A percentile compares a stretch with the other conserved stretches of the same genome.
Evolutionary conservation across 2,329 filamentous ascomycete species (phyloP).

Genomic region (Chrysosporium queenslandicum): DNA sequence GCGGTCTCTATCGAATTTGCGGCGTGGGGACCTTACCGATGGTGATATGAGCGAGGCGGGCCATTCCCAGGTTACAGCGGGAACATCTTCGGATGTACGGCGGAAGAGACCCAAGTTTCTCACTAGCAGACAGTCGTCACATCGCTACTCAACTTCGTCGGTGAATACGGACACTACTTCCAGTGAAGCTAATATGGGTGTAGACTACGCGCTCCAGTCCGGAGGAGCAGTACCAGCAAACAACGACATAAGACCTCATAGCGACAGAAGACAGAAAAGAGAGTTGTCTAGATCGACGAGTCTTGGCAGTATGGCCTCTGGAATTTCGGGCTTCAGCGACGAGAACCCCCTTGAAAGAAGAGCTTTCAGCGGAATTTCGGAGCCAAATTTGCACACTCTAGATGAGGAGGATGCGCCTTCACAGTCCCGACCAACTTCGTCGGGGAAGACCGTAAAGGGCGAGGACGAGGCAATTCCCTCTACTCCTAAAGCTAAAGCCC

Average conservation of each 20-base stretch:
- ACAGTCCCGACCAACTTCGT: slow-evolving; percentile 32
- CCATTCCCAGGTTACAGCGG: slow-evolving; percentile 18
- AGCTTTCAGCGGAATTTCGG: slow-evolving; percentile 33
- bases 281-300: slow-evolving; percentile 66
- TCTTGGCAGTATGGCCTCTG: slow-evolving; percentile 80
- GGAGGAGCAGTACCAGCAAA: slow-evolving; percentile 58
- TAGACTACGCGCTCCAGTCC: slow-evolving; percentile 73
- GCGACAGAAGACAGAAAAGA: slow-evolving; percentile 34
- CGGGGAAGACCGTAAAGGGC: slow-evolving; percentile 25
- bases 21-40: slow-evolving; percentile 8
- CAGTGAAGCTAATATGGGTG: slow-evolving; percentile 64
- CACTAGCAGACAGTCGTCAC: slow-evolving; percentile 45
- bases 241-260: slow-evolving; percentile 18
- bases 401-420: slow-evolving; percentile 47
- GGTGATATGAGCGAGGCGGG: slow-evolving; percentile 21
- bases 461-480: slow-evolving; percentile 43
- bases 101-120: slow-evolving; percentile 47
- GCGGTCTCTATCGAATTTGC: slow-evolving; percentile 5
- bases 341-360: slow-evolving; percentile 38
- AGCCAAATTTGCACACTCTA: slow-evolving; percentile 46
- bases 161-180: slow-evolving; percentile 50
- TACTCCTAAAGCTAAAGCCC: slow-evolving; percentile 59
- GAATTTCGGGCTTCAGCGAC: slow-evolving; percentile 48
- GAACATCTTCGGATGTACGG: slow-evolving; percentile 21
- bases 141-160: slow-evolving; percentile 51